Evolutionary conservation across 2,329 filamentous ascomycete species (phyloP).

Genomic region (Aspergillus pseudoglaucus): DNA sequence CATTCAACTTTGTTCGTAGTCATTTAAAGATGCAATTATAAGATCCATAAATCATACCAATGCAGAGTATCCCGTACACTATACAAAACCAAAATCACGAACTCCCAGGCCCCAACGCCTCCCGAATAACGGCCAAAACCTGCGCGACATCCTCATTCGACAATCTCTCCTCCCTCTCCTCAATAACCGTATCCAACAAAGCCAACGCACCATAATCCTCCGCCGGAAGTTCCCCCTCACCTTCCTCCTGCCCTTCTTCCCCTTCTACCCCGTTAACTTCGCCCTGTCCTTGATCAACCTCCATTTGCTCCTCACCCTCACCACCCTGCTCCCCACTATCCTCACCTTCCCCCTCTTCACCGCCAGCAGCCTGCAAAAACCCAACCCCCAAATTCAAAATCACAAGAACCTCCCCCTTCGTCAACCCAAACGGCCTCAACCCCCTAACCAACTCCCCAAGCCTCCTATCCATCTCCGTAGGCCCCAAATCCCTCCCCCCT

Average conservation of each 20-base stretch:
- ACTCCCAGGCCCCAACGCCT: conserved; percentile 20
- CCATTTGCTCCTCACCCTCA: conserved; percentile 10
- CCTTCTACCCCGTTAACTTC: conserved; percentile 4
- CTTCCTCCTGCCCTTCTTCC: conserved; percentile 4
- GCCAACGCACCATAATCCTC: conserved; percentile 32
- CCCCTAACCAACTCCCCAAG: conserved; percentile 30
- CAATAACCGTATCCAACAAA: conserved; percentile 36
- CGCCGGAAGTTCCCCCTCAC: conserved; percentile 19
- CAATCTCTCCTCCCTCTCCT: conserved; percentile 37
- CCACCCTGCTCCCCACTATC: conserved; percentile 12
- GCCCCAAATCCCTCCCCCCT: conserved; percentile 2
- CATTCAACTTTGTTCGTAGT: conserved; percentile 1
- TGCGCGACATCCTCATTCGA: conserved; percentile 30
- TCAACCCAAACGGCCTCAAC: conserved; percentile 36
- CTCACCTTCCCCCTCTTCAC: neutral
- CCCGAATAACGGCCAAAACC: conserved; percentile 31
- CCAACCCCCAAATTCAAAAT: conserved; percentile 42
- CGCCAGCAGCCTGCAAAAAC: conserved; percentile 8
- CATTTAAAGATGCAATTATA: too few species aligned
- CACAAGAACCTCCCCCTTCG: conserved; percentile 42
- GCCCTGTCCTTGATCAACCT: conserved; percentile 2
- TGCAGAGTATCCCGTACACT: too few species aligned
- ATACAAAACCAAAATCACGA: too few species aligned
- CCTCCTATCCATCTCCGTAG: conserved; percentile 32
- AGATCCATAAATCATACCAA: too few species aligned